Evolutionary conservation across 306 rosid genomes (phyloP), one percentile per base, ranked within the genome.

Genomic region (Comarum palustre): DNA sequence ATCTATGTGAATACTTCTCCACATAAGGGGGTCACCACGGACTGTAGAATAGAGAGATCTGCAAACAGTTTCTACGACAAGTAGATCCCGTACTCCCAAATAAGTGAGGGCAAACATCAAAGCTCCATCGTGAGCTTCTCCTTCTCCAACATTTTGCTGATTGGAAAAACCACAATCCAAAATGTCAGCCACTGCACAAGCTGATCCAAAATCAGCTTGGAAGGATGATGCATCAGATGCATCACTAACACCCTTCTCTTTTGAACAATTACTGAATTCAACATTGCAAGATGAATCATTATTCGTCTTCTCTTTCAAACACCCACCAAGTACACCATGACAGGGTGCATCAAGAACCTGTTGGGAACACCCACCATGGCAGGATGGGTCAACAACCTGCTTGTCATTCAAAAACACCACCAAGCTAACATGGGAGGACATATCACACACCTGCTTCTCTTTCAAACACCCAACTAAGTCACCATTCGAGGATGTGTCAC

Each of bases 1-100:
- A 67, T 90, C 89, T 61, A 95, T 65, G 74, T 75, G 87, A 61
- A 95, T 83, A 73, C 74, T 86, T 82, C 86, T 85, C 99, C 99
- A 95, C 78, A 88, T 69, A 60, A 87, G 82, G 3, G 96, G 84
- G 79, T 91, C 97, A 0, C 75, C 83, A 2, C 68, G 86, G 83
- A 95, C 89, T 0, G 77, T 54, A 43, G 88, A 80, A 65, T 54
- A 84, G 73, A 95, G 82, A 84, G 84, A 81, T 38, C 66, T 90
- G 77, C 97, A 95, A 55, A 88, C 93, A 14, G 76, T 77, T 73
- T 85, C 97, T 57, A 87, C 90, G 73, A 31, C 54, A 74, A 90
- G 92, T 42, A 93, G 92, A 84, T 89, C 96, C 58, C 80, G 80
- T 74, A 89, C 45, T 15, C 94, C 87, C 78, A 93, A 71, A 85